Percentiles rank a stretch among this genome's conserved stretches.
These are phyloP conservation scores for Syncephalastrum sp. DNA, from an alignment of 371 early-diverging fungal genomes.

Conservation along the genomic window DNA sequence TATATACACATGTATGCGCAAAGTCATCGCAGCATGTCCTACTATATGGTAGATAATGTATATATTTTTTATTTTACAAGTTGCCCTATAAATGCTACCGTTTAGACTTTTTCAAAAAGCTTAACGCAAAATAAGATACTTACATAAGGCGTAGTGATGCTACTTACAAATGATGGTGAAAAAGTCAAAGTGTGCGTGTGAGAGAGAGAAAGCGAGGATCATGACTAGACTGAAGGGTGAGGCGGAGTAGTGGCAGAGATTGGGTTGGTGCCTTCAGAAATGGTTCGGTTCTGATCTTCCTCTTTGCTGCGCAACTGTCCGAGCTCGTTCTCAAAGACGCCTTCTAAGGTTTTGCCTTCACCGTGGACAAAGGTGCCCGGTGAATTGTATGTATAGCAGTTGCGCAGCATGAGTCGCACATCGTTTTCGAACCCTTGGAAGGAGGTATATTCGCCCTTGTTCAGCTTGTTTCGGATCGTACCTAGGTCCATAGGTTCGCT, in stretches of 20 bases:
- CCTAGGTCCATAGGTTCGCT: constrained; percentile 93
- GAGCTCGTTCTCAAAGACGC: constrained; percentile 44
- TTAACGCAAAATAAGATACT: too few relatives aligned
- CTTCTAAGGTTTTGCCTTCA: constrained; percentile 49
- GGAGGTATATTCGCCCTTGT: constrained; percentile 45
- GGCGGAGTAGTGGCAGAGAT: constrained; percentile 3
- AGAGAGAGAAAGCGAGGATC: too few relatives aligned
- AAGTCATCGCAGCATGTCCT: too few relatives aligned
- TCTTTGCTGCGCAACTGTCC: constrained; percentile 35
- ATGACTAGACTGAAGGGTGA: constrained; percentile 6
- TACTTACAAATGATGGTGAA: not conserved
- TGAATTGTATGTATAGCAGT: constrained; percentile 56
- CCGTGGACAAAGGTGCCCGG: constrained; percentile 47
- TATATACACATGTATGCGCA: too few relatives aligned
- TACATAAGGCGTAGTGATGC: not conserved
- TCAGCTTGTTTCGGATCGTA: constrained; percentile 79
- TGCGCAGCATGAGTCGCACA: constrained; percentile 54
- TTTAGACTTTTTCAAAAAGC: not conserved
- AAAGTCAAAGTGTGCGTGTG: too few relatives aligned
- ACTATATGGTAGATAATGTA: too few relatives aligned
- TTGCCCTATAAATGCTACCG: not conserved
- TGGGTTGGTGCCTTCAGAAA: constrained; percentile 42
- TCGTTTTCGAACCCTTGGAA: constrained; percentile 69
- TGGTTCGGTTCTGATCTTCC: constrained; percentile 42
- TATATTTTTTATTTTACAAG: too few relatives aligned